Conservation (phyloP, 306 rosid species). For the Macrotyloma uniflorum region DNA sequence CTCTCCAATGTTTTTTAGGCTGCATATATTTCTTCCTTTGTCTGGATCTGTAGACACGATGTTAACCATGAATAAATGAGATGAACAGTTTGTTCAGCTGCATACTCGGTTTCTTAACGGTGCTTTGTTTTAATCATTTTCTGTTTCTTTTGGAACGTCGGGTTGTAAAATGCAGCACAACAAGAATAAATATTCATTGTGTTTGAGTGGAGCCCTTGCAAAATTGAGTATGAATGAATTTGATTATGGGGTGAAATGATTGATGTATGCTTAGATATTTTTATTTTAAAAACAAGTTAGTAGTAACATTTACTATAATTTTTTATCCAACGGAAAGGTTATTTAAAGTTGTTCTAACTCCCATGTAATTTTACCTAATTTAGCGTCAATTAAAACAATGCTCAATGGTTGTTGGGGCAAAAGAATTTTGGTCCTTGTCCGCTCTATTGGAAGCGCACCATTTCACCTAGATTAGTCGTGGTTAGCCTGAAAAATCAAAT, state of each 20-base stretch:
- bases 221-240: background rate
- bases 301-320: background rate
- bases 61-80: constrained; percentile 14
- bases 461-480: background rate
- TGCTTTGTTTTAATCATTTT: constrained; percentile 1
- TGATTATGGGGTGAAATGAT: background rate
- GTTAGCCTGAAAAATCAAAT: background rate
- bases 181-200: constrained; percentile 22
- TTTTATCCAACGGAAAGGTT: background rate
- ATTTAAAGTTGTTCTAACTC: background rate
- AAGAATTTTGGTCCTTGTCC: background rate
- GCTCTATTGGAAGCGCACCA: background rate
- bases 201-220: background rate
- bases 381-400: no score
- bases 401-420: background rate
- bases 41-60: background rate
- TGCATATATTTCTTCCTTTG: background rate
- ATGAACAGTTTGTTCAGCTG: background rate
- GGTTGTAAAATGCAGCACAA: constrained; percentile 8
- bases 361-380: no score
- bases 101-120: constrained; percentile 10
- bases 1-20: background rate
- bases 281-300: background rate
- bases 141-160: constrained; percentile 18
- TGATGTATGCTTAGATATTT: background rate